Conservation (phyloP, 352 stramenopile genomes). For the Globisporangium emineosum region DNA sequence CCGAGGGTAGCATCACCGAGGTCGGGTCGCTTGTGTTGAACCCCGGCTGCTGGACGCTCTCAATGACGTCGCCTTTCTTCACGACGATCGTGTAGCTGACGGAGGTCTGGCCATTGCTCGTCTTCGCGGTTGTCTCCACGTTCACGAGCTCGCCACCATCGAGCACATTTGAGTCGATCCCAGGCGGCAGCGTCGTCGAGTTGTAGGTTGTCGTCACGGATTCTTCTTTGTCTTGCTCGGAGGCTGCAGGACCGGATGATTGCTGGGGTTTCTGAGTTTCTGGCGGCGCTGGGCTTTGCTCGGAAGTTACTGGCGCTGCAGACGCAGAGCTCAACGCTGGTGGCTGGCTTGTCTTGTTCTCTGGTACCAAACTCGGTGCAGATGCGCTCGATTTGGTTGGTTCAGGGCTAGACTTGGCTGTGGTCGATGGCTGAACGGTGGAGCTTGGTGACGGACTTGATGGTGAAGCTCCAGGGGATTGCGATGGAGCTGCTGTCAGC, state of each 20-base stretch:
- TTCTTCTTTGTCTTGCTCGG: not conserved
- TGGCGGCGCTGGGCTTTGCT: not conserved
- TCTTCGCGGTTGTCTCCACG: constrained; percentile 33
- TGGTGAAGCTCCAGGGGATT: not conserved
- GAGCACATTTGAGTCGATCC: constrained; percentile 30
- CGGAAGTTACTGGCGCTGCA: not conserved
- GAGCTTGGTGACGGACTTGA: not conserved
- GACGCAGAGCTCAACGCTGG: not conserved
- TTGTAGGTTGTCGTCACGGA: constrained; percentile 28
- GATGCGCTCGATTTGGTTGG: not conserved
- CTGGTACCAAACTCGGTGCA: constrained; percentile 1
- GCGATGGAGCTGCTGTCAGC: constrained; percentile 5
- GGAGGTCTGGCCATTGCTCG: constrained; percentile 23
- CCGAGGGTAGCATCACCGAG: not conserved
- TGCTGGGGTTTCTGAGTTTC: not conserved
- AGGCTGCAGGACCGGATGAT: too few species aligned
- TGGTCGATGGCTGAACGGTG: constrained; percentile 4
- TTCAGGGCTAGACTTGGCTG: not conserved
- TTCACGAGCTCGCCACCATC: constrained; percentile 30
- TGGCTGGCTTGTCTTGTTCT: constrained; percentile 10
- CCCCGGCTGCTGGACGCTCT: constrained; percentile 8
- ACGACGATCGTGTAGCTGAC: constrained; percentile 45
- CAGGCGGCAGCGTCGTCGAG: constrained; percentile 35
- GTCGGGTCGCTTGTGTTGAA: constrained; percentile 15
- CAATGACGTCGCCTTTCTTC: constrained; percentile 23